These are phyloP conservation scores for Podospora pseudocomata DNA, from an alignment of 495 filamentous ascomycete genomes.

Conservation along the genomic window DNA sequence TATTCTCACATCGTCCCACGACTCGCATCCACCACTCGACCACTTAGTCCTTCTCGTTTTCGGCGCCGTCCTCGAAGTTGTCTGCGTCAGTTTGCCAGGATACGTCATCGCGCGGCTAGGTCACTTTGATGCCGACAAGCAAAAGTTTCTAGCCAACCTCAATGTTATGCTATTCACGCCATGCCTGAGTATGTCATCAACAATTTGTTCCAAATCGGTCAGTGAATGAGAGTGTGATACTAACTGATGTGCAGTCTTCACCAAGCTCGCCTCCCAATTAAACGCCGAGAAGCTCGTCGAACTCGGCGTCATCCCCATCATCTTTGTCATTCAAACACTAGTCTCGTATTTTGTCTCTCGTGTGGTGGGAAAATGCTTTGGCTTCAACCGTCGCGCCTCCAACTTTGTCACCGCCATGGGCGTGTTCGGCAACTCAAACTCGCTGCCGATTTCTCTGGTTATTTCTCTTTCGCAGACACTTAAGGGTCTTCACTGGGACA, in stretches of 20 bases:
- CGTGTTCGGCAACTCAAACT: slow-evolving; percentile 98
- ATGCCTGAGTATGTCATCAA: slow-evolving; percentile 76
- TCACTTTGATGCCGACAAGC: slow-evolving; percentile 88
- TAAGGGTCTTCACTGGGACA: slow-evolving; percentile 88
- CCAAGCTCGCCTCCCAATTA: slow-evolving; percentile 92
- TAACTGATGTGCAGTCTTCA: slow-evolving; percentile 67
- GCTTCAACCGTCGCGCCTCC: slow-evolving; percentile 75
- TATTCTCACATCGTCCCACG: slow-evolving; percentile 36
- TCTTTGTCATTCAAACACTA: slow-evolving; percentile 81
- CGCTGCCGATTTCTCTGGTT: slow-evolving; percentile 92
- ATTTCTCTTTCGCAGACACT: slow-evolving; percentile 90
- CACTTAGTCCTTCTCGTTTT: slow-evolving; percentile 85
- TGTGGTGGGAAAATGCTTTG: slow-evolving; percentile 64
- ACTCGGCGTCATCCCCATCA: slow-evolving; percentile 86
- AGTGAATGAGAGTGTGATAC: background rate
- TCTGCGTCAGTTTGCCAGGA: slow-evolving; percentile 93
- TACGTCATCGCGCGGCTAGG: slow-evolving; percentile 87
- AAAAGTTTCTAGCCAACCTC: slow-evolving; percentile 93
- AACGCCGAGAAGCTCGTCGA: slow-evolving; percentile 85
- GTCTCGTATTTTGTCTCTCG: slow-evolving; percentile 77
- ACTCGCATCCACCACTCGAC: slow-evolving; percentile 59
- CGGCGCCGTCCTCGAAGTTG: slow-evolving; percentile 91
- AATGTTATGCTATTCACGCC: slow-evolving; percentile 94
- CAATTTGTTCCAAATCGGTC: background rate
- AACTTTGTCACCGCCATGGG: slow-evolving; percentile 98